Evolutionary conservation across 495 filamentous ascomycete species (phyloP).

Genomic region (Pseudoneurospora amorphoporcata): DNA sequence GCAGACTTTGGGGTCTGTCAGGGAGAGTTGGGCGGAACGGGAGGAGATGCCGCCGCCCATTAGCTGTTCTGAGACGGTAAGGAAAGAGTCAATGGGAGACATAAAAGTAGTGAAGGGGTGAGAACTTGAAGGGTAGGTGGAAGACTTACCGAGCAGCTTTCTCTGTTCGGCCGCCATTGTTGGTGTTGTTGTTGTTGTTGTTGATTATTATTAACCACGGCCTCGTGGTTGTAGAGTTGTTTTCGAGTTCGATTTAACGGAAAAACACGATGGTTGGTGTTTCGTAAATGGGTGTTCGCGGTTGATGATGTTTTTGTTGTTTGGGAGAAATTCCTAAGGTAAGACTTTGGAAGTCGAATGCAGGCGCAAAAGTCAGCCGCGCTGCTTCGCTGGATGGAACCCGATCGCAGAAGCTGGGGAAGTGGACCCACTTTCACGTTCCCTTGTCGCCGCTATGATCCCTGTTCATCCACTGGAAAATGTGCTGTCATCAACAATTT

Average conservation of each 20-base stretch:
- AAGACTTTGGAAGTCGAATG: neutral
- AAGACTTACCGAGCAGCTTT: conserved; percentile 72
- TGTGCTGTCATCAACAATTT: neutral
- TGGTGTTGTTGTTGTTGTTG: neutral
- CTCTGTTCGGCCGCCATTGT: conserved; percentile 90
- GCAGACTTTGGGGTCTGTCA: conserved; percentile 91
- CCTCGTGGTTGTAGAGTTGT: too few relatives aligned
- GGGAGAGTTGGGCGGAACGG: conserved; percentile 66
- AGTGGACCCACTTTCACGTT: conserved; percentile 1
- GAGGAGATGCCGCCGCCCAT: conserved; percentile 64
- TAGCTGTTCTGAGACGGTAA: conserved; percentile 54
- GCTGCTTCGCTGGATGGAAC: conserved; percentile 7
- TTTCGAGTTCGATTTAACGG: neutral
- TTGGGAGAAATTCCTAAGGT: neutral
- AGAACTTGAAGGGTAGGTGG: neutral
- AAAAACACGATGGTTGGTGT: neutral
- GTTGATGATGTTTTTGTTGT: neutral
- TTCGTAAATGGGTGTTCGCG: neutral
- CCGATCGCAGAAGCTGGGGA: conserved; percentile 1
- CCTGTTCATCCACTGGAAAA: neutral
- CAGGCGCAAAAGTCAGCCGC: conserved; percentile 10
- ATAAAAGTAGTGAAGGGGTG: neutral
- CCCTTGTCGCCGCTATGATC: conserved; percentile 1
- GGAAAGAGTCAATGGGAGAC: conserved; percentile 9
- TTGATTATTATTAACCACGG: neutral